Conservation (phyloP, 805 yeast genomes). For the Wickerhamomyces subpelliculosus region DNA sequence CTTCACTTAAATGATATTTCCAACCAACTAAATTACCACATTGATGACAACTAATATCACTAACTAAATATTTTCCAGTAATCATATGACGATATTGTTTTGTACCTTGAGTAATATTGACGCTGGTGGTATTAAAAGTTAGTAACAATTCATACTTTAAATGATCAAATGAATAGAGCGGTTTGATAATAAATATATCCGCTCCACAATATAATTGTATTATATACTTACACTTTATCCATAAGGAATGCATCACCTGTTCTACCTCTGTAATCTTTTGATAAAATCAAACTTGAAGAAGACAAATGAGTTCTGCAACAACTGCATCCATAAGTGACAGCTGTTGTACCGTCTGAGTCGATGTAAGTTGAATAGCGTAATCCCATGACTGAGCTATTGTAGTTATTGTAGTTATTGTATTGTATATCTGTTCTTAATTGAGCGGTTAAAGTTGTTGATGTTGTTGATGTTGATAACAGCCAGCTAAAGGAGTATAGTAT, state of each 20-base stretch:
- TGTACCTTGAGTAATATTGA: slow-evolving; percentile 34
- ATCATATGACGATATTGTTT: slow-evolving; percentile 40
- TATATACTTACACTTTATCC: too few species aligned
- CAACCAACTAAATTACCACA: slow-evolving; percentile 50
- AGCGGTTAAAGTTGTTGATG: too few species aligned
- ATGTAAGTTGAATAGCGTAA: slow-evolving; percentile 36
- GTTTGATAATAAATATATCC: too few species aligned
- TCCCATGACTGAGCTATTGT: slow-evolving; percentile 30
- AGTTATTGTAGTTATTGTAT: neutral
- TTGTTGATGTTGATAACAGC: too few species aligned
- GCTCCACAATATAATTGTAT: too few species aligned
- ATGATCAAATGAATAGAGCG: too few species aligned
- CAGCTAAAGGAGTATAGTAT: too few species aligned
- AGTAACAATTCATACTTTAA: too few species aligned
- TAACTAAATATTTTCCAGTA: slow-evolving; percentile 48
- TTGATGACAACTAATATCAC: slow-evolving; percentile 46
- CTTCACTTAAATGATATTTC: slow-evolving; percentile 45
- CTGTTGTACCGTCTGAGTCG: slow-evolving; percentile 24
- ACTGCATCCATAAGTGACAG: slow-evolving; percentile 30
- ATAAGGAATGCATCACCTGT: slow-evolving; percentile 56
- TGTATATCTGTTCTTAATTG: too few species aligned
- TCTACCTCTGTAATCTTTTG: slow-evolving; percentile 47
- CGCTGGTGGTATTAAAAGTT: too few species aligned
- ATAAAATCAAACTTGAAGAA: slow-evolving; percentile 26
- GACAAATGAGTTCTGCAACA: slow-evolving; percentile 36